phyloP scores from a whole-genome alignment of 2,329 filamentous ascomycete genomes.

The Aspergillus brasiliensis region DNA sequence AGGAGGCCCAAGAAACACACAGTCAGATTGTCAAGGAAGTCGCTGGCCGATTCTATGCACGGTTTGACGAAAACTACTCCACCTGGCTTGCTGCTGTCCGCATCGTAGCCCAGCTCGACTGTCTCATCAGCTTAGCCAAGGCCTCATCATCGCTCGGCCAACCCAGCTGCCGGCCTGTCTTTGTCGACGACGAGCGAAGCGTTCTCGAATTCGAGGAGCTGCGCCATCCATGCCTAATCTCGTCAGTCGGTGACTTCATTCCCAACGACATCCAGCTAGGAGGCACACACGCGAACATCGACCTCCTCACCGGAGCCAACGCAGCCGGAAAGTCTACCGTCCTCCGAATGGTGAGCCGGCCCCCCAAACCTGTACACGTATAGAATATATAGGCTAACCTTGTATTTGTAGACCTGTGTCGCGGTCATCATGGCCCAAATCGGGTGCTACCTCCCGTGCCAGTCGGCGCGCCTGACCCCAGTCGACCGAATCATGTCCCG shows the following conservation, averaged over 20 bases:
- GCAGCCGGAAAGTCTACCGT: conserved; percentile 97
- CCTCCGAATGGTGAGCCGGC: conserved; percentile 75
- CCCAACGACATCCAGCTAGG: conserved; percentile 91
- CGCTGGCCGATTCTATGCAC: conserved; percentile 75
- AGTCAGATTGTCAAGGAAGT: conserved; percentile 88
- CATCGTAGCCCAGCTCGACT: conserved; percentile 89
- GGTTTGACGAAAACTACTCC: conserved; percentile 84
- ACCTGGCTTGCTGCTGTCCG: conserved; percentile 88
- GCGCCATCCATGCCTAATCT: conserved; percentile 91
- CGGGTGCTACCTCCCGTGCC: conserved; percentile 86
- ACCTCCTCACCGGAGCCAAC: conserved; percentile 91
- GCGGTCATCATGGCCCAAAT: conserved; percentile 98
- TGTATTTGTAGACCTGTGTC: conserved; percentile 70
- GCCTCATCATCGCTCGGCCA: conserved; percentile 81
- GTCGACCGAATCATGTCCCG: conserved; percentile 98
- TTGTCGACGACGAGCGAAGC: conserved; percentile 81
- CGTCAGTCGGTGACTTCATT: conserved; percentile 89
- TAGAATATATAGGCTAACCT: conserved; percentile 20
- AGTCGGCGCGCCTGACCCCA: conserved; percentile 79
- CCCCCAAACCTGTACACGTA: no score
- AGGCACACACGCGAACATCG: conserved; percentile 78
- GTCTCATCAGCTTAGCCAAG: conserved; percentile 88
- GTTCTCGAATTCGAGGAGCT: conserved; percentile 90
- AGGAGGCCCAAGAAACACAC: conserved; percentile 93
- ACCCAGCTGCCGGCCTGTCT: conserved; percentile 85